Evolutionary conservation across 129 eudicot genomes (phyloP), one percentile per base, ranked within the genome.

Genomic region (Logfia minima): DNA sequence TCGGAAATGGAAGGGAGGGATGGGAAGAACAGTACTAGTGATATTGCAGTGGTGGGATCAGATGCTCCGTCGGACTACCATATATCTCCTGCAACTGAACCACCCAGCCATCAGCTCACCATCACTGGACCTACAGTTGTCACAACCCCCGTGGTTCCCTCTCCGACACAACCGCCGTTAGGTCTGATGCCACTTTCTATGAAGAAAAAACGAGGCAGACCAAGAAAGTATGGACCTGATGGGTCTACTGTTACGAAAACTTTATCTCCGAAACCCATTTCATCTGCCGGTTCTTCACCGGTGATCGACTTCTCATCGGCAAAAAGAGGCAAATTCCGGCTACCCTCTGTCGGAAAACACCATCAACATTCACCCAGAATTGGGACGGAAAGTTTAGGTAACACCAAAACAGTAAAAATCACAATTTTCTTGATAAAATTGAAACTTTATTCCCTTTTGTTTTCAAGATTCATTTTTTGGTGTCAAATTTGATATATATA

Each of bases 131-230:
- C 96, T 80, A 79, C 66, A 63, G 55, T 6, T 58, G 81, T 77
- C 53, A 79, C 77, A 31, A 79, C 77, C 26, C 77, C 9, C 17
- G 72, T 71, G 83, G 61, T 77, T 17, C 81, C 77, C 62, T 32
- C 75, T 59, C 77, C 34, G 74, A 76, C 62, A 37, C 79, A 79
- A 19, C 81, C 77, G 84, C 84, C 91, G 86, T 59, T 74, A 76
- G 84, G 80, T 6, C 64, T 80, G 22, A 79, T 69, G 83, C 58
- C 84, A 66, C 80, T 83, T 84, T 76, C 80, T 37, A 73, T 71
- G 77, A 93, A 91, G 89, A 93, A 93, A 75, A 93, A 88, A 82
- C 83, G 98, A 75, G 98, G 98, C 8, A 86, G 98, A 73, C 98
- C 98, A 23, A 87, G 97, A 71, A 91, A 93, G 80, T 90, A 93